phyloP scores from a whole-genome alignment of 768 basidiomycete genomes.

The Auriscalpium orientale region DNA sequence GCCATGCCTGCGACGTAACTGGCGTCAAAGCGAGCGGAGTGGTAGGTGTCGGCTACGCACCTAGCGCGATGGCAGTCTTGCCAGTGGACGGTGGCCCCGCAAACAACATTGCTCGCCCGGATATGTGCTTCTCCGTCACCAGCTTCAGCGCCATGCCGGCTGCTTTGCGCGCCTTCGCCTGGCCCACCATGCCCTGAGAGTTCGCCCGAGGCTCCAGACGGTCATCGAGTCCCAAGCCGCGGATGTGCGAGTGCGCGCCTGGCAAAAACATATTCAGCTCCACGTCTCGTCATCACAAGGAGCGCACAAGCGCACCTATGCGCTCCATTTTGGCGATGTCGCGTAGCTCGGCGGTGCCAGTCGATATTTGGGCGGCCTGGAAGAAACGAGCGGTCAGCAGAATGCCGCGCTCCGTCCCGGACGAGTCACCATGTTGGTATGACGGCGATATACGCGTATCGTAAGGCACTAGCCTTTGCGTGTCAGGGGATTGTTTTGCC shows the following conservation, averaged over 20 bases:
- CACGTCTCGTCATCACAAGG: neutral
- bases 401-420: too few relatives aligned
- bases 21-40: neutral
- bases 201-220: conserved; percentile 82
- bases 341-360: conserved; percentile 71
- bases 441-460: too few relatives aligned
- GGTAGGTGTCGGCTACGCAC: conserved; percentile 33
- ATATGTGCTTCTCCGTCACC: conserved; percentile 94
- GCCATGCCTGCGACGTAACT: conserved; percentile 70
- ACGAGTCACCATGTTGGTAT: too few relatives aligned
- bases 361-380: conserved; percentile 66
- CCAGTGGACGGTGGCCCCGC: conserved; percentile 97
- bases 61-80: conserved; percentile 97
- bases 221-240: conserved; percentile 89
- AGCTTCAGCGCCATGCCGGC: conserved; percentile 97
- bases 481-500: too few relatives aligned
- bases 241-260: conserved; percentile 94
- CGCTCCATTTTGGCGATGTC: conserved; percentile 93
- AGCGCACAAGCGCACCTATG: conserved; percentile 47
- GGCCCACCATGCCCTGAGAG: conserved; percentile 96
- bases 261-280: conserved; percentile 7
- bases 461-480: too few relatives aligned
- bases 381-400: too few relatives aligned
- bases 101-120: conserved; percentile 93
- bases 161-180: conserved; percentile 91